Base-by-base conservation (phyloP, 2,329 filamentous ascomycete genomes). In the Basipetospora chlamydospora region DNA sequence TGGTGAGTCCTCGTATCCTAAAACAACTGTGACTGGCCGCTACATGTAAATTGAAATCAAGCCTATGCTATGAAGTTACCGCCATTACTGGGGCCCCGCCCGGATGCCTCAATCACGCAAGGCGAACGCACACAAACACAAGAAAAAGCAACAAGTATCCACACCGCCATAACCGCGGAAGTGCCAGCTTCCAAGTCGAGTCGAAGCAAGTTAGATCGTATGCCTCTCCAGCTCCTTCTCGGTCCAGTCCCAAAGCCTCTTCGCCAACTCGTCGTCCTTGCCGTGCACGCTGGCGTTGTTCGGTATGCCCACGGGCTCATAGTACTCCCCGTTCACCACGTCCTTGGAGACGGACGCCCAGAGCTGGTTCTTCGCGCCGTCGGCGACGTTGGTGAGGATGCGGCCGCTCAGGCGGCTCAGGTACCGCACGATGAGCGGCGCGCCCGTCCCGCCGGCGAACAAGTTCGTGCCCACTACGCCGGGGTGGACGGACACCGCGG, bases 231-330 rank as follows among this genome's bases (percentile, higher is more conserved):
- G 35, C 41, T 58, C 53, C 28, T 47, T 46, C 38, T 51, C 53
- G 3, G 53, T 57, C 55, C 55, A 58, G 9, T 53, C 50, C 55
- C 55, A 58, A 34, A 57, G 26, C 37, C 44, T 47, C 41, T 48
- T 49, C 4, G 48, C 47, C 18, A 56, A 28, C 11, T 44, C 48
- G 23, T 52, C 46, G 22, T 54, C 42, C 33, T 40, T 46, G 1
- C 47, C 44, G n/a, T 41, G 39, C 33, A 37, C 43, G 11, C 38
- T 44, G 15, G 45, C 44, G n/a, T 34, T 46, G 5, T 42, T 48
- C 7, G 36, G 37, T 5, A 52, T 43, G 4, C 53, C 55, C 2
- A 58, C 44, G 54, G 55, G 54, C 35, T 45, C 42, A 39, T 59
- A 59, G 39, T 53, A 56, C 39, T 39, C 45, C 2, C 56, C 56